A percentile compares a stretch with the other conserved stretches of the same genome.
Conservation (phyloP, 345 rosid genomes). For the Punica granatum region DNA sequence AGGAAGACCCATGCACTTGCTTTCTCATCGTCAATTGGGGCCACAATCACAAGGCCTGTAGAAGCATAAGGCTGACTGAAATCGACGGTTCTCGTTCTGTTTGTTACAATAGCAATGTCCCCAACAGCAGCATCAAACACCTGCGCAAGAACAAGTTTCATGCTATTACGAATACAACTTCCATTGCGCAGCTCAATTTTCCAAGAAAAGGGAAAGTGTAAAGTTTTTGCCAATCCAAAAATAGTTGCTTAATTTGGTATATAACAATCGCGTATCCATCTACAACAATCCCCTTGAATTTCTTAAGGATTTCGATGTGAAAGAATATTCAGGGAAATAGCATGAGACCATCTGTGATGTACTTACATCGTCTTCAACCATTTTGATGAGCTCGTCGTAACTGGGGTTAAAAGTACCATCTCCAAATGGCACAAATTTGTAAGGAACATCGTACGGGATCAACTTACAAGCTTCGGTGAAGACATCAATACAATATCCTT, state of each 20-base stretch:
- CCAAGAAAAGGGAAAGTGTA: neutral
- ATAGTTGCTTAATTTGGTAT: too few species aligned
- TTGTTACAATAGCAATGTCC: conserved; percentile 56
- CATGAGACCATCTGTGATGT: neutral
- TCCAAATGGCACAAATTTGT: conserved; percentile 52
- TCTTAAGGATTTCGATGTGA: too few species aligned
- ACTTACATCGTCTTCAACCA: conserved; percentile 61
- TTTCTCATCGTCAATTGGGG: conserved; percentile 31
- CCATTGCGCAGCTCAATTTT: neutral
- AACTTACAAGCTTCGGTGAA: conserved; percentile 60
- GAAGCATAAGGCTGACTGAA: conserved; percentile 68
- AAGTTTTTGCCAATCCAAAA: too few species aligned
- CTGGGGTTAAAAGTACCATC: conserved; percentile 63
- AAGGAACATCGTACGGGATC: conserved; percentile 68
- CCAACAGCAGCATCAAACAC: conserved; percentile 63
- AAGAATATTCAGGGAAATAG: neutral
- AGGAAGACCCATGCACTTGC: conserved; percentile 60
- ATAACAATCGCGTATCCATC: too few species aligned
- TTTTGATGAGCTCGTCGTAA: conserved; percentile 39
- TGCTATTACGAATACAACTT: neutral
- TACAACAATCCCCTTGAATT: too few species aligned
- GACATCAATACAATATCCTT: conserved; percentile 74
- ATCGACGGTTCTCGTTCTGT: conserved; percentile 49
- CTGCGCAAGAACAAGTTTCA: conserved; percentile 19
- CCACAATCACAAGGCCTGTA: conserved; percentile 68